These are phyloP conservation scores for Chlamydomonas sphaeroides DNA, from an alignment of 139 green algal species.

Conservation along the genomic window DNA sequence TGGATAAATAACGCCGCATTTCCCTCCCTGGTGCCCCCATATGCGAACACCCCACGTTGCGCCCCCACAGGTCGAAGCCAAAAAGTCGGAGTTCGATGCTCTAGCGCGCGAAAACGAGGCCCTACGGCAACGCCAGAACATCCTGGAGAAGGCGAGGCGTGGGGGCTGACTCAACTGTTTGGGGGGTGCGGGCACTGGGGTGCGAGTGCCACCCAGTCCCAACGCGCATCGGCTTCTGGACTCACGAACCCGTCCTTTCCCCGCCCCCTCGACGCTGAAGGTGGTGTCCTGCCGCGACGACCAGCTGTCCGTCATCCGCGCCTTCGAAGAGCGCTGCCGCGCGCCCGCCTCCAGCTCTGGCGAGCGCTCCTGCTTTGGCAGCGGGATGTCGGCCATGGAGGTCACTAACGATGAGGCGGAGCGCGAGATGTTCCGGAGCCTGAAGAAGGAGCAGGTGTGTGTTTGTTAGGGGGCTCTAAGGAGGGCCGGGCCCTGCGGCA, in stretches of 20 bases:
- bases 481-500: no score
- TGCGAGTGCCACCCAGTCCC: no score
- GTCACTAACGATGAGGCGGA: background rate
- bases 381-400: background rate
- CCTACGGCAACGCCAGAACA: background rate
- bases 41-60: no score
- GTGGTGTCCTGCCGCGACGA: slow-evolving; percentile 34
- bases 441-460: slow-evolving; percentile 36
- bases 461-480: background rate
- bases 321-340: background rate
- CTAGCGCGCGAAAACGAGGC: slow-evolving; percentile 9
- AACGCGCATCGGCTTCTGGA: no score
- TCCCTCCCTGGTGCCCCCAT: no score
- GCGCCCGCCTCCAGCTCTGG: background rate
- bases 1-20: no score
- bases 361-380: background rate
- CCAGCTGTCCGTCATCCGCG: slow-evolving; percentile 11
- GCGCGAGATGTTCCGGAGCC: slow-evolving; percentile 5
- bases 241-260: background rate
- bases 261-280: background rate
- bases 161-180: background rate
- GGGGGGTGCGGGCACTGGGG: no score
- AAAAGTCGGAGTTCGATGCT: background rate
- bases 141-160: slow-evolving; percentile 17
- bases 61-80: slow-evolving; percentile 35